A percentile compares a stretch with the other conserved stretches of the same genome.
These are phyloP conservation scores for Fraxinus americana DNA, from an alignment of 257 asterid species.

Conservation along the genomic window DNA sequence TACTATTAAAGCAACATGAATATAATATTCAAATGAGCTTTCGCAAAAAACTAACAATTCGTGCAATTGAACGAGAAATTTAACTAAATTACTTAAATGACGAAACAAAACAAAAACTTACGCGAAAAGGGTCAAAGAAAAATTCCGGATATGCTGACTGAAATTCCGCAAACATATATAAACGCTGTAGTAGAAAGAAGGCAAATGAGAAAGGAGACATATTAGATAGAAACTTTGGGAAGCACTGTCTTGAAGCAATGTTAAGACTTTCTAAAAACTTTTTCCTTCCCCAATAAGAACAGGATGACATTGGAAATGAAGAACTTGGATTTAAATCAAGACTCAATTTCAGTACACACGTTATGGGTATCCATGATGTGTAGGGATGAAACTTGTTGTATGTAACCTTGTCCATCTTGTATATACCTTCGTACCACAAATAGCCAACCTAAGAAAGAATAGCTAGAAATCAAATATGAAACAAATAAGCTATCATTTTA, in stretches of 20 bases:
- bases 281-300: not conserved
- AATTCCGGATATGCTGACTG: conserved; percentile 78
- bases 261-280: conserved; percentile 11
- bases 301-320: not conserved
- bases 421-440: conserved; percentile 81
- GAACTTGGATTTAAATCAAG: not conserved
- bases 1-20: conserved; percentile 33
- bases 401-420: conserved; percentile 82
- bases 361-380: conserved; percentile 97
- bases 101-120: conserved; percentile 47
- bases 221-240: conserved; percentile 1
- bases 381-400: conserved; percentile 96
- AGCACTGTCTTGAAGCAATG: conserved; percentile 3
- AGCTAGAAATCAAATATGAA: no score
- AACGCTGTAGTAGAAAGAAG: conserved; percentile 51
- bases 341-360: conserved; percentile 46
- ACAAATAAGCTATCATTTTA: no score
- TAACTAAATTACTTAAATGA: conserved; percentile 1
- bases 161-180: conserved; percentile 87
- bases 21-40: not conserved
- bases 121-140: conserved; percentile 90
- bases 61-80: not conserved
- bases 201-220: conserved; percentile 27
- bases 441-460: conserved; percentile 52
- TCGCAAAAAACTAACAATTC: conserved; percentile 14